Percentiles rank a stretch among this genome's conserved stretches.
These are phyloP conservation scores for Camelina neglecta DNA, from an alignment of 345 rosid genomes.

Conservation along the genomic window DNA sequence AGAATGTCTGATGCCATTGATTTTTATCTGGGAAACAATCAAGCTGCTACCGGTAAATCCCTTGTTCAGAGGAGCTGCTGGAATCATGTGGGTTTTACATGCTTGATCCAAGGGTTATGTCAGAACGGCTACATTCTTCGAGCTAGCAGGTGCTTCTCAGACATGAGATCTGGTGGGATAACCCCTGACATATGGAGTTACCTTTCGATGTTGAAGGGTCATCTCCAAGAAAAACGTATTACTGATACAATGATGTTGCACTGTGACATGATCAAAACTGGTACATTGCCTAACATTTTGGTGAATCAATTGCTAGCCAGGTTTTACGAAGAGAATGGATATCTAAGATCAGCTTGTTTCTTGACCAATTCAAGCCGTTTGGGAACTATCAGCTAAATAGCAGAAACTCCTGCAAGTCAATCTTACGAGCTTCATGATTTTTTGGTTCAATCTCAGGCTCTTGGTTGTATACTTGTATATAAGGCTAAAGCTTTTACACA, in stretches of 20 bases:
- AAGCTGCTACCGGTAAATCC: background rate
- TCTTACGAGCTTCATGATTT: background rate
- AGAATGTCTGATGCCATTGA: slow-evolving; percentile 49
- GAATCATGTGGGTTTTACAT: slow-evolving; percentile 42
- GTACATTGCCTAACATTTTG: slow-evolving; percentile 53
- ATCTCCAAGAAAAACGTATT: slow-evolving; percentile 53
- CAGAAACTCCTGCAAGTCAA: slow-evolving; percentile 17
- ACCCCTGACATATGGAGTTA: slow-evolving; percentile 52
- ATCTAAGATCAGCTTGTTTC: slow-evolving; percentile 47
- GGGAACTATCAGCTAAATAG: slow-evolving; percentile 11
- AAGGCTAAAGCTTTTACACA: background rate
- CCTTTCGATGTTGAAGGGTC: slow-evolving; percentile 27
- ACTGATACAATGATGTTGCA: slow-evolving; percentile 63
- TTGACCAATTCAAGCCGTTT: slow-evolving; percentile 20
- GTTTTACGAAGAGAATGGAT: slow-evolving; percentile 55
- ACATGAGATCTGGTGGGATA: slow-evolving; percentile 57
- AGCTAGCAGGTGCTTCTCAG: slow-evolving; percentile 59
- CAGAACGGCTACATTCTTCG: slow-evolving; percentile 56
- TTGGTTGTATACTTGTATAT: slow-evolving; percentile 36
- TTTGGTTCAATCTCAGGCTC: slow-evolving; percentile 27
- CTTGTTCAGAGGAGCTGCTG: slow-evolving; percentile 16
- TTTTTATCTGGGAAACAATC: slow-evolving; percentile 50
- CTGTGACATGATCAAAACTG: slow-evolving; percentile 70
- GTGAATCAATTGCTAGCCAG: slow-evolving; percentile 44
- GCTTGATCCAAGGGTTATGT: slow-evolving; percentile 63